Evolutionary conservation across 2,329 filamentous ascomycete species (phyloP), one percentile per base, ranked within the genome.

Genomic region (Eurotiales sp.): DNA sequence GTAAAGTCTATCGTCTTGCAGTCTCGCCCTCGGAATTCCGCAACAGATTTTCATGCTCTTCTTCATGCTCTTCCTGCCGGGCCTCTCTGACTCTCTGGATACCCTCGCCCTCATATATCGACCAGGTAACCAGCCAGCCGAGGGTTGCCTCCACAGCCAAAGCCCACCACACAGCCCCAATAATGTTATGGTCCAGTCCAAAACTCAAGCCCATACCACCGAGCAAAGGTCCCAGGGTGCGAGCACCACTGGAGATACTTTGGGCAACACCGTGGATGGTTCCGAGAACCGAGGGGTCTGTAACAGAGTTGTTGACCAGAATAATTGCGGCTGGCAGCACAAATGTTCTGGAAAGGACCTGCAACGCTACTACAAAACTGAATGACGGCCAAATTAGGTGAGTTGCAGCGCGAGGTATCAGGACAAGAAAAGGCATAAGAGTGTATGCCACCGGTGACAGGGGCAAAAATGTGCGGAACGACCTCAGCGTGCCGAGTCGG

Each of bases 261-360:
- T 82, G 79, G 0, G 79, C 80, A 6, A 83, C 67, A 0, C 81
- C 81, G 54, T 84, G 80, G 2, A 84, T 73, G 0, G 79, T 83
- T 0, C 78, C 81, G 7, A 84, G 63, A 0, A 83, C 75, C 22
- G 67, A 73, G 0, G 78, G 74, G 57, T 83, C 76, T 0, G 83
- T 80, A 32, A 77, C 78, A 43, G 74, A 77, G 54, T 85, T 84
- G 52, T 84, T 85, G 12, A 84, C 71, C 32, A 83, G 63, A 2
- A 86, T 85, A 0, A 80, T 77, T 0, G 76, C 76, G 0, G 77
- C 77, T 0, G 83, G 83, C 0, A 86, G 59, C 0, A 80, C 77
- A 59, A 91, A 89, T 0, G 88, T 92, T 23, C 87, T 77, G 0
- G 84, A 87, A 3, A 85, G 74, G 14, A 90, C 87, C 63, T 91